Evolutionary conservation across 2,329 filamentous ascomycete genomes (phyloP).

Genomic region (Aspergillus intermedius): DNA sequence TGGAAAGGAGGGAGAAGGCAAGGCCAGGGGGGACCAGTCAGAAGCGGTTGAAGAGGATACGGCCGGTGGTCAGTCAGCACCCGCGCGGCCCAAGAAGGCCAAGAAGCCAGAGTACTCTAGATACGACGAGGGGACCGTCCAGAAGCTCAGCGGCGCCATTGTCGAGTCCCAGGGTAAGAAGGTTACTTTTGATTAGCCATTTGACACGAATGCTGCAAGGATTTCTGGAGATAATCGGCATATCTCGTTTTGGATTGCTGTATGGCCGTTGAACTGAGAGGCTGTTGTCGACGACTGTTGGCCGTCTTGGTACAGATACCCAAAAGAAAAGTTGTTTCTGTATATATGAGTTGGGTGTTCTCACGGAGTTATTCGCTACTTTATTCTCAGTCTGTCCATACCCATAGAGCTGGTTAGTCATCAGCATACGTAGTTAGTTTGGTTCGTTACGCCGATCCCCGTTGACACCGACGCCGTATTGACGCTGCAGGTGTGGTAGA

Average conservation of each 20-base stretch:
- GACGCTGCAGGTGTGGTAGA: no score
- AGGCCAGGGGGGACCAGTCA: slow-evolving; percentile 15
- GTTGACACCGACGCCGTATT: no score
- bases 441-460: no score
- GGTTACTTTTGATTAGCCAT: slow-evolving; percentile 63
- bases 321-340: neutral
- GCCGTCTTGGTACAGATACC: neutral
- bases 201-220: neutral
- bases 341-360: neutral
- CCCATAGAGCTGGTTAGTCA: no score
- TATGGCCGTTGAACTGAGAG: neutral
- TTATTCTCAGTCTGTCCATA: no score
- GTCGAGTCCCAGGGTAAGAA: slow-evolving; percentile 75
- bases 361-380: no score
- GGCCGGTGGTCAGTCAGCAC: slow-evolving; percentile 15
- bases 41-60: slow-evolving; percentile 15
- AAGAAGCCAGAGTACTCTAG: slow-evolving; percentile 37
- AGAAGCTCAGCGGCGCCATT: slow-evolving; percentile 69
- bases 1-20: slow-evolving; percentile 59
- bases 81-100: slow-evolving; percentile 16
- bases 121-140: slow-evolving; percentile 47
- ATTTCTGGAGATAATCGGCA: neutral
- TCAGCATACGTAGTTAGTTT: no score
- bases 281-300: no score
- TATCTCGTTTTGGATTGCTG: neutral